A percentile compares a stretch with the other conserved stretches of the same genome.
These are phyloP conservation scores for Maudiozyma serrabonitensis DNA, from an alignment of 805 yeast species.

Conservation along the genomic window DNA sequence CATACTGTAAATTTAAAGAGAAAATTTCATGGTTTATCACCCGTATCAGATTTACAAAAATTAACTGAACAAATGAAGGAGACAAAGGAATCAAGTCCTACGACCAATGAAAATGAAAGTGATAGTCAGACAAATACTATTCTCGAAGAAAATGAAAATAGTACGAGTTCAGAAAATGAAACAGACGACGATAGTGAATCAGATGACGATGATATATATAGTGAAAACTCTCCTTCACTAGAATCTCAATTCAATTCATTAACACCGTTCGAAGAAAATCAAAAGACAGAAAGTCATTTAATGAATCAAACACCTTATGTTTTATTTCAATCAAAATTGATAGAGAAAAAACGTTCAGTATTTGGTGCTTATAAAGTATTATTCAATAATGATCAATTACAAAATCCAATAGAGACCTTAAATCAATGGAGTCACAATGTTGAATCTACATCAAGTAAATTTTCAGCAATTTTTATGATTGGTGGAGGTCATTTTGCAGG, in stretches of 20 bases:
- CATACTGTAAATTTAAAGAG: conserved; percentile 55
- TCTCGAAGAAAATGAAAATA: not conserved
- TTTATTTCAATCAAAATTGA: conserved; percentile 40
- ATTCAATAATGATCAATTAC: conserved; percentile 36
- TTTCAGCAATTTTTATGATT: conserved; percentile 80
- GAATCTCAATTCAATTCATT: not conserved
- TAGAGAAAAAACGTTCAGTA: conserved; percentile 36
- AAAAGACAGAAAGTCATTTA: conserved; percentile 37
- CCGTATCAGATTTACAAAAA: conserved; percentile 22
- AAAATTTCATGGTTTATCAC: conserved; percentile 33
- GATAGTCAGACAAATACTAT: not conserved
- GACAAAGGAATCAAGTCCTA: not conserved
- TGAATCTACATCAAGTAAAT: conserved; percentile 21
- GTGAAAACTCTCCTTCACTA: conserved; percentile 11
- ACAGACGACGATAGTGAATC: conserved; percentile 29
- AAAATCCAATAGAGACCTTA: conserved; percentile 44
- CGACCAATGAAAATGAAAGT: not conserved
- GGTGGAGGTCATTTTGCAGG: conserved; percentile 99
- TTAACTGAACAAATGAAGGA: no score
- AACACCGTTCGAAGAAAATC: not conserved
- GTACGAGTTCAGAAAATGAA: conserved; percentile 24
- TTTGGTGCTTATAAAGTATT: conserved; percentile 62
- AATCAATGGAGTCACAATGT: conserved; percentile 27
- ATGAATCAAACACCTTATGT: conserved; percentile 66
- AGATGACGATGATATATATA: conserved; percentile 17